phyloP scores from a whole-genome alignment of 371 early-diverging fungal species.

The Haplosporangium sp. region DNA sequence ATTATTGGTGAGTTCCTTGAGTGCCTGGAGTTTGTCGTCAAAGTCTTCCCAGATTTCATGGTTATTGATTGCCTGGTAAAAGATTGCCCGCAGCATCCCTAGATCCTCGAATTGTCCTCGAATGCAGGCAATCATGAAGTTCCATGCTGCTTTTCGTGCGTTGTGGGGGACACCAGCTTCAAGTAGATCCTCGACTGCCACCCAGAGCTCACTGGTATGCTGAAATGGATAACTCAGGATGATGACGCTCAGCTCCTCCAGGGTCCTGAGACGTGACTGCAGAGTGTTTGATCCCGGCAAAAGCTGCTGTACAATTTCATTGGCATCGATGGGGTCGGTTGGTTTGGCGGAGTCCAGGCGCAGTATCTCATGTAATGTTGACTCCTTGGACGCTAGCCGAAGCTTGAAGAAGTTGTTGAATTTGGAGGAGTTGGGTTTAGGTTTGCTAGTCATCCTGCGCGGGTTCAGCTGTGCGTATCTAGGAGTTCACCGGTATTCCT shows the following conservation, averaged over 20 bases:
- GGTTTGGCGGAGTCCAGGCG: constrained; percentile 48
- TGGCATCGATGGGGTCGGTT: constrained; percentile 56
- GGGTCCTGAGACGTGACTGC: constrained; percentile 50
- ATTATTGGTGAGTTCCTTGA: constrained; percentile 71
- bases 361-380: constrained; percentile 41
- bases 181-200: constrained; percentile 66
- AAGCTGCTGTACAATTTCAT: constrained; percentile 54
- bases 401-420: constrained; percentile 53
- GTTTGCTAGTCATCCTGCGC: constrained; percentile 29
- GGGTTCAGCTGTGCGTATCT: background rate
- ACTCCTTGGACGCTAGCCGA: constrained; percentile 33
- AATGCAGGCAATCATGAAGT: constrained; percentile 74
- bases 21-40: constrained; percentile 64
- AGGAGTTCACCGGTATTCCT: too few species aligned
- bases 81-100: constrained; percentile 71
- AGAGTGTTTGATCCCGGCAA: constrained; percentile 36
- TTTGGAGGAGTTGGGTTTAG: constrained; percentile 38
- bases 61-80: constrained; percentile 66
- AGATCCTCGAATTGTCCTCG: constrained; percentile 72
- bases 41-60: constrained; percentile 71
- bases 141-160: constrained; percentile 68
- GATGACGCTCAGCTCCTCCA: constrained; percentile 50
- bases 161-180: constrained; percentile 62
- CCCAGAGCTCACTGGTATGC: constrained; percentile 70
- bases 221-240: constrained; percentile 64